Base-by-base conservation (phyloP, 2,329 filamentous ascomycete species). In the Apiospora saccharicola region DNA sequence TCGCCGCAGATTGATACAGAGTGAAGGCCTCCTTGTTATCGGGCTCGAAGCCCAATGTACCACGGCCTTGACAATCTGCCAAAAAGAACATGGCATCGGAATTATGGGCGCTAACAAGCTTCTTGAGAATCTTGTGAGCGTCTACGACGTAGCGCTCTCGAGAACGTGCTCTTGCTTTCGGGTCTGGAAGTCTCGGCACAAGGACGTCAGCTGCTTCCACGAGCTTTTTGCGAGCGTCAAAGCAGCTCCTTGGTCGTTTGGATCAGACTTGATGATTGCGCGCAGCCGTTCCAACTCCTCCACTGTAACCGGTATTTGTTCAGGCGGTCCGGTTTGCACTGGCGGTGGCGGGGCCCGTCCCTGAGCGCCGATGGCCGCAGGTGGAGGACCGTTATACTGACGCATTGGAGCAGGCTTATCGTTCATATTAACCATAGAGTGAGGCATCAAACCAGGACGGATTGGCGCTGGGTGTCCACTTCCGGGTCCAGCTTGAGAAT, bases 21-120 rank as follows among this genome's bases (percentile, higher is more conserved):
- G 90, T 92, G 81, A 98, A 99, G 0, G 96, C 96, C 83, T 98
- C 95, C 79, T 97, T 98, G 70, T 93, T 90, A 78, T 98, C 96
- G 0, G 91, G 87, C 77, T 96, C 92, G 16, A 94, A 84, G 6
- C 95, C 94, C 30, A 98, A 89, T 12, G 90, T 84, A 5, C 96
- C 95, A 75, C 93, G 91, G 2, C 96, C 96, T 76, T 96, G 92
- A 79, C 93, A 94, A 81, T 98, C 96, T 26, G 96, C 96, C 70
- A 98, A 84, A 77, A 94, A 94, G 83, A 99, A 99, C 91, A 98
- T 97, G 43, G 96, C 95, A 12, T 97, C 95, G 0, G 90, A 83
- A 77, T 96, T 94, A 73, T 93, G 91, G 16, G 86, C 86, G 69
- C 88, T 89, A 10, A 92, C 90, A 13, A 98, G 87, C 81, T 97